These are phyloP conservation scores for Globisporangium apiculatum DNA, from an alignment of 352 stramenopile genomes.

Conservation along the genomic window DNA sequence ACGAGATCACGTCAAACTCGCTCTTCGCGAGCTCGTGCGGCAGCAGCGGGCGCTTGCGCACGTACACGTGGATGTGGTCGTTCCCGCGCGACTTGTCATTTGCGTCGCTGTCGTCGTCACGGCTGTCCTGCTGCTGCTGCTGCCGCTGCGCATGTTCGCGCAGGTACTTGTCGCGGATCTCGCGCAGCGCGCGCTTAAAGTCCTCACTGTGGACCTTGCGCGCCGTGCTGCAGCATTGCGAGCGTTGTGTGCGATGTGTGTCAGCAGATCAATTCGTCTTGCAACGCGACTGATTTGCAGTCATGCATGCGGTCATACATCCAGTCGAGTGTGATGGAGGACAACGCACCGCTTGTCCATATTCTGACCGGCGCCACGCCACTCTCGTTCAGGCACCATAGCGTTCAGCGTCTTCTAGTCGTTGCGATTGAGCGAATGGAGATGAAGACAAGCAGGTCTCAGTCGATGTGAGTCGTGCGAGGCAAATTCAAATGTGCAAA, in stretches of 20 bases:
- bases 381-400: constrained; percentile 56
- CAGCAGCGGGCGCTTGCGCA: constrained; percentile 86
- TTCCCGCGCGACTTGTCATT: constrained; percentile 14
- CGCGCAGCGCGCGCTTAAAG: constrained; percentile 39
- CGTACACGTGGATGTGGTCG: constrained; percentile 72
- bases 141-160: constrained; percentile 19
- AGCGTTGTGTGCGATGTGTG: no score
- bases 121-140: neutral
- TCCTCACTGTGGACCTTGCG: constrained; percentile 52
- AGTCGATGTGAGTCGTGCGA: no score
- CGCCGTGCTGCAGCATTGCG: constrained; percentile 31
- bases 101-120: neutral
- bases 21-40: constrained; percentile 76
- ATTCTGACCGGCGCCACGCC: constrained; percentile 54
- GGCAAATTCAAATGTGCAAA: no score
- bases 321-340: neutral
- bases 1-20: constrained; percentile 86
- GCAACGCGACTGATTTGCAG: no score
- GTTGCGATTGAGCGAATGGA: no score
- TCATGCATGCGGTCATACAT: neutral
- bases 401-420: no score
- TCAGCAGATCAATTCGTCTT: no score
- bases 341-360: constrained; percentile 63
- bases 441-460: no score
- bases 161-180: constrained; percentile 20